Conservation (phyloP, 192 early-diverging fungal species). For the Entomortierella parvispora region DNA sequence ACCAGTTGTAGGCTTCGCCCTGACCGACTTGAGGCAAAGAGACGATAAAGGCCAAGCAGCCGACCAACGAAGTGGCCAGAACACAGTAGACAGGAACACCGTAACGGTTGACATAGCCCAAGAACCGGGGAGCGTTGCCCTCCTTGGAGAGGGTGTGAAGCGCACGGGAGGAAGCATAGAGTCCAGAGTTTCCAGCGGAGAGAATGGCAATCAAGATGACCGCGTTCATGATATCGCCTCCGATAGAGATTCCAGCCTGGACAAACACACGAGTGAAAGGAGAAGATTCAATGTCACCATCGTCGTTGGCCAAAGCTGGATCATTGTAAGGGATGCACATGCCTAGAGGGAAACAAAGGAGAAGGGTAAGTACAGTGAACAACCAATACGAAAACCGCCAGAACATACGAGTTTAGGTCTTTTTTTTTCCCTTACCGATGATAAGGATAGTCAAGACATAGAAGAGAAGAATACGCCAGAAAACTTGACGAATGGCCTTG, state of each 20-base stretch:
- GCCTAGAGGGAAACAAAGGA: no score
- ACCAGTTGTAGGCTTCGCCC: conserved; percentile 62
- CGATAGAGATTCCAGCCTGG: conserved; percentile 64
- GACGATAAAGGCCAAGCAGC: conserved; percentile 64
- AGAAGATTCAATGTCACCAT: conserved; percentile 61
- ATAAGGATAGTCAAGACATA: conserved; percentile 82
- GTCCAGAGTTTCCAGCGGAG: conserved; percentile 70
- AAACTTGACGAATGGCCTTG: conserved; percentile 71
- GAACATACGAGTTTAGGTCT: no score
- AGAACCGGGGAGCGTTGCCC: conserved; percentile 74
- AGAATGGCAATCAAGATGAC: conserved; percentile 68
- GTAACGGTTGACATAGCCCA: conserved; percentile 62
- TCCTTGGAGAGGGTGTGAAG: conserved; percentile 78
- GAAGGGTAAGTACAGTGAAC: no score
- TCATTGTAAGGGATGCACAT: conserved; percentile 75
- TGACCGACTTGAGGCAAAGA: conserved; percentile 39
- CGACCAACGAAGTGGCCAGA: conserved; percentile 61
- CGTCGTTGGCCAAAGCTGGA: conserved; percentile 59
- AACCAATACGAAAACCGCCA: no score
- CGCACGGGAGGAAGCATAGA: conserved; percentile 83
- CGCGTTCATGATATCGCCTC: conserved; percentile 73
- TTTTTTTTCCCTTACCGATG: no score
- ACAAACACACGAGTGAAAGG: conserved; percentile 73
- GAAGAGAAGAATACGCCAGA: conserved; percentile 89
- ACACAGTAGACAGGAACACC: conserved; percentile 71